These are phyloP conservation scores for Pseudonectria foliicola DNA, from an alignment of 2,329 filamentous ascomycete genomes.

Conservation along the genomic window DNA sequence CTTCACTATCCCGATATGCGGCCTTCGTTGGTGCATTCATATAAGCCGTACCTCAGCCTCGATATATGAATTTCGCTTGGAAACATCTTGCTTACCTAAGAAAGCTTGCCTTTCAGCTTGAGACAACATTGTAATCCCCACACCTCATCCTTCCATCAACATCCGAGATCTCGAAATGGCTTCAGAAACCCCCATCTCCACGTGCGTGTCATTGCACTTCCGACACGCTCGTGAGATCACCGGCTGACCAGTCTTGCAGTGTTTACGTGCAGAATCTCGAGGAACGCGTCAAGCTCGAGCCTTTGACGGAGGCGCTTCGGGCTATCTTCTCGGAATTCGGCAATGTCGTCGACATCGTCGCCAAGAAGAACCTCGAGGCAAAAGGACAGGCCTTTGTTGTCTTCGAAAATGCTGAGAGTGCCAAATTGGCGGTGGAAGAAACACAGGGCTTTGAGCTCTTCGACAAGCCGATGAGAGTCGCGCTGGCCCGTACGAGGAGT, in stretches of 20 bases:
- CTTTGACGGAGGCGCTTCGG: conserved; percentile 63
- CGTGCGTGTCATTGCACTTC: conserved; percentile 68
- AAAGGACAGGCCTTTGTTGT: conserved; percentile 96
- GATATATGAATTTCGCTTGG: too few species aligned
- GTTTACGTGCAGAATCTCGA: conserved; percentile 79
- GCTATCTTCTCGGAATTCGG: conserved; percentile 88
- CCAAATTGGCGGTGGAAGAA: conserved; percentile 75
- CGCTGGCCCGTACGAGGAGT: conserved; percentile 74
- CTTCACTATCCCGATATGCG: too few species aligned
- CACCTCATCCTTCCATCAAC: too few species aligned
- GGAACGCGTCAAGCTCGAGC: conserved; percentile 79
- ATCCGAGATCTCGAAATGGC: conserved; percentile 24
- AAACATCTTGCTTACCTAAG: too few species aligned
- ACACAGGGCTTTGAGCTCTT: conserved; percentile 90
- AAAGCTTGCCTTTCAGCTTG: too few species aligned
- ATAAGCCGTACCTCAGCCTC: too few species aligned
- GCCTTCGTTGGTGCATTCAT: too few species aligned
- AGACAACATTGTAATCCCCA: too few species aligned
- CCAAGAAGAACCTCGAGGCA: conserved; percentile 82
- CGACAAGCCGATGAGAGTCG: conserved; percentile 80
- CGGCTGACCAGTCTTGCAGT: conserved; percentile 37
- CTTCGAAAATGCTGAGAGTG: conserved; percentile 75
- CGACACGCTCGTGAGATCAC: conserved; percentile 44
- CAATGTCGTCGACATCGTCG: conserved; percentile 73
- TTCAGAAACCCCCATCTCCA: conserved; percentile 46